Percentiles rank a stretch among this genome's conserved stretches.
Conservation (phyloP, 768 basidiomycete genomes). For the Mycena vulgaris region DNA sequence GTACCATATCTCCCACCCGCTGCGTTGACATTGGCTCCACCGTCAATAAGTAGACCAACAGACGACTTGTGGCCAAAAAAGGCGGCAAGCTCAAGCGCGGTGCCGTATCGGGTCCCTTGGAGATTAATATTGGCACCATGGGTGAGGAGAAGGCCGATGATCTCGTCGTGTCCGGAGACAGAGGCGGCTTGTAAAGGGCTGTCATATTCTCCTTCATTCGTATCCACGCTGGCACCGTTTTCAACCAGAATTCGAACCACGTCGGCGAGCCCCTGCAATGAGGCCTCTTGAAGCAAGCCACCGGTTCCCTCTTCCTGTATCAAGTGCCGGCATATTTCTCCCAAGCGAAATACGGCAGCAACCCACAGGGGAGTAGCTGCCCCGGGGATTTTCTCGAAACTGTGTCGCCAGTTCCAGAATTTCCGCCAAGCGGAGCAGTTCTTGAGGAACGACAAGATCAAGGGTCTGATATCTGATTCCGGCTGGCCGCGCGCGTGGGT, state of each 20-base stretch:
- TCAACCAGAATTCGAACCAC: background rate
- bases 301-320: background rate
- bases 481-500: conserved; percentile 10
- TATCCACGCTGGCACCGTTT: conserved; percentile 1
- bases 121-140: background rate
- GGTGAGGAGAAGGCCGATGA: background rate
- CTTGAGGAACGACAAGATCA: background rate
- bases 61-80: background rate
- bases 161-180: background rate
- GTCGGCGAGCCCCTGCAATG: background rate
- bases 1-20: background rate
- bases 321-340: background rate
- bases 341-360: background rate
- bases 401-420: conserved; percentile 1
- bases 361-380: background rate
- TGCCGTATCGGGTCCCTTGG: background rate
- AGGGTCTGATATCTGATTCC: background rate
- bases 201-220: background rate
- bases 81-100: background rate
- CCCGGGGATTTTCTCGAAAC: background rate
- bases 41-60: background rate
- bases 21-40: background rate
- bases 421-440: background rate
- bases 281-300: background rate
- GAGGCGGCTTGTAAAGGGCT: background rate